Percentiles rank a stretch among this genome's conserved stretches.
Conservation (phyloP, 2,329 filamentous ascomycete genomes). For the Karstenula rhodostoma region DNA sequence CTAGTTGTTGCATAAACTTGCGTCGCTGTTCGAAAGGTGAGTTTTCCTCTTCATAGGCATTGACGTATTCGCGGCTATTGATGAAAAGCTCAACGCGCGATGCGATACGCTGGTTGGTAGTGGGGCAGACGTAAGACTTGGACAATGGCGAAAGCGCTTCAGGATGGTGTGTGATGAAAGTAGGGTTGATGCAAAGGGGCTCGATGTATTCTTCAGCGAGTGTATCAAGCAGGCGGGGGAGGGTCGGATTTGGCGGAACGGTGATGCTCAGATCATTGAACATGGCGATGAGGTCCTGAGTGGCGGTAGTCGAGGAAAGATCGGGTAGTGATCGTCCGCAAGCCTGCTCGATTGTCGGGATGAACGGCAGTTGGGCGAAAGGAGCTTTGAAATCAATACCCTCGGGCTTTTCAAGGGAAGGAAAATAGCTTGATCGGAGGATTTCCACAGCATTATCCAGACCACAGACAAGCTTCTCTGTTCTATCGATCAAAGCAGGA, state of each 20-base stretch:
- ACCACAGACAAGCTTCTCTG: constrained; percentile 71
- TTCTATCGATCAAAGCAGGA: constrained; percentile 75
- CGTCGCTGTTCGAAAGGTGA: constrained; percentile 83
- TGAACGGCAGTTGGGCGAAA: constrained; percentile 77
- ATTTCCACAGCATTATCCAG: constrained; percentile 49
- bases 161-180: constrained; percentile 90
- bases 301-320: constrained; percentile 60
- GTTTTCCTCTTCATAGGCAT: constrained; percentile 99
- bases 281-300: constrained; percentile 64
- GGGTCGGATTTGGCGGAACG: constrained; percentile 62
- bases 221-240: constrained; percentile 80
- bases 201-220: constrained; percentile 82
- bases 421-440: constrained; percentile 53
- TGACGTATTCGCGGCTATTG: constrained; percentile 81
- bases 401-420: constrained; percentile 51
- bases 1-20: constrained; percentile 75
- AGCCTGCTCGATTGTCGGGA: constrained; percentile 76
- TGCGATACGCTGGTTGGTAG: constrained; percentile 73
- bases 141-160: constrained; percentile 89
- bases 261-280: constrained; percentile 61
- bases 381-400: constrained; percentile 65
- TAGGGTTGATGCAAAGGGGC: constrained; percentile 73
- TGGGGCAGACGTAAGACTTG: constrained; percentile 80
- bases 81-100: constrained; percentile 88
- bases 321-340: constrained; percentile 71